Conservation (phyloP, 495 filamentous ascomycete genomes). For the Neurospora tetraspora region DNA sequence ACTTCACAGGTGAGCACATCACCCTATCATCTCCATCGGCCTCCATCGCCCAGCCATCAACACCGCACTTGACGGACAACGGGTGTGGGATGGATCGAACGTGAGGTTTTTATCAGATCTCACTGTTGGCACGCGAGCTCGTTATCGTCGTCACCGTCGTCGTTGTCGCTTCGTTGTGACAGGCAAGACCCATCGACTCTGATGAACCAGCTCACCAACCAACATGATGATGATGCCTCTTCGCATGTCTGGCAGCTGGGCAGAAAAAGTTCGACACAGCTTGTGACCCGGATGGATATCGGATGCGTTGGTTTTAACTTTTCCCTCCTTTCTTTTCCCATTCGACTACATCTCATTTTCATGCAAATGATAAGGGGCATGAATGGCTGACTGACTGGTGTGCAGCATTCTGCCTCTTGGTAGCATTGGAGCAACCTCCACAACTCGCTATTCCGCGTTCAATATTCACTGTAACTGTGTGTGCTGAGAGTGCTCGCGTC, state of each 20-base stretch:
- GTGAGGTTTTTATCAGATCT: slow-evolving; percentile 8
- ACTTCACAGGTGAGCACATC: neutral
- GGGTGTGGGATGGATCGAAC: slow-evolving; percentile 2
- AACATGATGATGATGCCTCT: neutral
- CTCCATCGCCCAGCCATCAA: neutral
- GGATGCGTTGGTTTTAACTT: neutral
- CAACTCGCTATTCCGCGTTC: slow-evolving; percentile 3
- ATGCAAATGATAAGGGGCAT: neutral
- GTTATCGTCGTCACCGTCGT: neutral
- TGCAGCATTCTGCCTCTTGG: neutral
- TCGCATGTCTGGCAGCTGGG: neutral
- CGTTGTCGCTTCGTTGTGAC: neutral
- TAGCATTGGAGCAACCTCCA: neutral
- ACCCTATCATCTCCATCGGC: neutral
- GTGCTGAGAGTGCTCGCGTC: neutral
- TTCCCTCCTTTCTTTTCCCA: neutral
- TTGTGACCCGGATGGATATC: neutral
- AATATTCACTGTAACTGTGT: neutral
- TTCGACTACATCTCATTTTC: neutral
- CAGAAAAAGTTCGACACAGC: neutral
- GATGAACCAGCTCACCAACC: neutral
- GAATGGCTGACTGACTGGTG: neutral
- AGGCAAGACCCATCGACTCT: neutral
- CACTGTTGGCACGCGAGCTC: neutral
- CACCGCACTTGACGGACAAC: neutral